Base-by-base conservation (phyloP, 176 grass and related monocot genomes). In the Musa schizocarpa region DNA sequence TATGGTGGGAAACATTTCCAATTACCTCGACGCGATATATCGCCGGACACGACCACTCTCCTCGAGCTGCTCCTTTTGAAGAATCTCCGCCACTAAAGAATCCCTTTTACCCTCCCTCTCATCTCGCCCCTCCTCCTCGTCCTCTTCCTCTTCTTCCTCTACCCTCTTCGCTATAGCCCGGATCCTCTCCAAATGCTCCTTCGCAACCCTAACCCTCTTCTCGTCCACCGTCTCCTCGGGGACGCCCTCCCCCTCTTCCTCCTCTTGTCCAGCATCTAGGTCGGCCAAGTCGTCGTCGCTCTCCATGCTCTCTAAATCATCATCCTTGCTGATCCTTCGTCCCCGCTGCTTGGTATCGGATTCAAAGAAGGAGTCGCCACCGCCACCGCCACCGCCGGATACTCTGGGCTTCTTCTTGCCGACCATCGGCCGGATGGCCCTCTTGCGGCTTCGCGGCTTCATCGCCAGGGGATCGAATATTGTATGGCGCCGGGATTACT, bases 191-290 rank as follows among this genome's bases (percentile, higher is more conserved):
- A 96, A 80, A 27, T 34, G 76, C 71, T 96, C 92, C 20, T 78
- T 96, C n/a, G 92, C 86, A 16, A 96, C 65, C 71, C 88, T 87
- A 53, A 91, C 79, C 81, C 85, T 96, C 77, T 91, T 96, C 88
- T 96, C 92, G 17, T 85, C 88, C 14, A 49, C 86, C 2, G 88
- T 96, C 62, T 96, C 92, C 82, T 63, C 61, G 13, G 55, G 57
- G 17, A 12, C 29, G 25, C 34, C 56, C 29, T 90, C 83, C 11
- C 78, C 82, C 2, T 77, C 85, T 13, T 57, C 69, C 17, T 62
- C 84, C 16, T 19, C 83, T 43, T 43, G 34, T 43, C 34, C 34
- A 43, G 4, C 34, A 50, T 79, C 83, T 13, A 65, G 76, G n/a
- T 25, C 71, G 9, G 72, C 27, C 54, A 16, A 73, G 9, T 87